Evolutionary conservation across 2,329 filamentous ascomycete genomes (phyloP).

Genomic region (Diplodia sapinea): DNA sequence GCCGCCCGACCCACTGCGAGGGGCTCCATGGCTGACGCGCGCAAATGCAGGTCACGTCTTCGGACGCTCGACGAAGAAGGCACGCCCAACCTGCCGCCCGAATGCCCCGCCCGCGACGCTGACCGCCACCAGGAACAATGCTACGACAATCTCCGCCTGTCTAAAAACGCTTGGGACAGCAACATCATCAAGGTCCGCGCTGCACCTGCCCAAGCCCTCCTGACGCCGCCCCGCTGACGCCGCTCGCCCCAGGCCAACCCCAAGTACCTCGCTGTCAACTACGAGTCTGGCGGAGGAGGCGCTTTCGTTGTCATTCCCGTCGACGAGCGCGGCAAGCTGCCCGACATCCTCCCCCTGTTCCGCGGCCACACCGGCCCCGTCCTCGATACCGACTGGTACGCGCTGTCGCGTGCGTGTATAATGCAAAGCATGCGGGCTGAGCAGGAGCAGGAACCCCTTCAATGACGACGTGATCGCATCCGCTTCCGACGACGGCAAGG

Average conservation of each 20-base stretch:
- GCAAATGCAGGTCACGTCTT: constrained; percentile 85
- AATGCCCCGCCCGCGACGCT: constrained; percentile 33
- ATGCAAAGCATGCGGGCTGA: constrained; percentile 18
- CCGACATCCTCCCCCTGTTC: constrained; percentile 92
- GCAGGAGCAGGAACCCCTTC: constrained; percentile 79
- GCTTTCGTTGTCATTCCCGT: constrained; percentile 96
- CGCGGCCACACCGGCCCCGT: constrained; percentile 95
- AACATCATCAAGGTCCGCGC: constrained; percentile 89
- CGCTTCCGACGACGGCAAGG: constrained; percentile 93
- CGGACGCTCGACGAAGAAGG: constrained; percentile 90
- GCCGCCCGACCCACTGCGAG: constrained; percentile 37
- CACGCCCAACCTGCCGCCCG: constrained; percentile 39
- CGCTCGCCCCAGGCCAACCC: constrained; percentile 75
- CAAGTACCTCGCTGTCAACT: constrained; percentile 95
- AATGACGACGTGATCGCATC: constrained; percentile 93
- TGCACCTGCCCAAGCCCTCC: constrained; percentile 36
- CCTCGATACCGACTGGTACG: constrained; percentile 93
- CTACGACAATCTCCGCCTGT: constrained; percentile 97
- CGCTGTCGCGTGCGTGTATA: constrained; percentile 22
- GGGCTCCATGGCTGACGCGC: constrained; percentile 36
- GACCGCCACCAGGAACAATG: constrained; percentile 73
- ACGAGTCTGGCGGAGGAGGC: constrained; percentile 94
- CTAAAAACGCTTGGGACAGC: constrained; percentile 98
- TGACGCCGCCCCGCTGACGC: constrained; percentile 38
- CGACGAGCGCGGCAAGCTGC: constrained; percentile 85